phyloP scores from a whole-genome alignment of 495 filamentous ascomycete genomes.

The Lophiostoma macrostomum region DNA sequence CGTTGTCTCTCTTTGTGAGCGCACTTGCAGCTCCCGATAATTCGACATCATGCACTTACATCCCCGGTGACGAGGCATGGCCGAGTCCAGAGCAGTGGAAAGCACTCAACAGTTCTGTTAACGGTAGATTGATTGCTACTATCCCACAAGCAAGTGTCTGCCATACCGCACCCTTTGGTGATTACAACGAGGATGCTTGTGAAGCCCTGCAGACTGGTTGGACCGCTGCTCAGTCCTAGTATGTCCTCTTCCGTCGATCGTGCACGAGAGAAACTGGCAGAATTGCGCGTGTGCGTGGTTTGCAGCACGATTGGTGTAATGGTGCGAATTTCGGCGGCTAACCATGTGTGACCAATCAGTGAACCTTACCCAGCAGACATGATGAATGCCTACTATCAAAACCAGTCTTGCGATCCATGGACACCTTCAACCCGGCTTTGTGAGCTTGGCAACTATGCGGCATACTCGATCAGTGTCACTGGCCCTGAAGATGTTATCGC shows the following conservation, averaged over 20 bases:
- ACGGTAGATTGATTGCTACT: constrained; percentile 18
- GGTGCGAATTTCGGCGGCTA: not conserved
- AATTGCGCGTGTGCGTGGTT: too few species aligned
- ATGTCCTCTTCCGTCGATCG: not conserved
- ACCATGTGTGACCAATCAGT: not conserved
- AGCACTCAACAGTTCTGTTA: constrained; percentile 9
- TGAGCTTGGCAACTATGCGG: constrained; percentile 55
- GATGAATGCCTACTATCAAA: constrained; percentile 48
- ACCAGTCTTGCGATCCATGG: constrained; percentile 58
- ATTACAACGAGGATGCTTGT: constrained; percentile 15
- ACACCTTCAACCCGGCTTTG: constrained; percentile 50
- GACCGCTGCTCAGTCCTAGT: constrained; percentile 4
- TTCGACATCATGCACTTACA: not conserved
- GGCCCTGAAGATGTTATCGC: constrained; percentile 45
- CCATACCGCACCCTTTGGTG: constrained; percentile 7
- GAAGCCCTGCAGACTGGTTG: not conserved
- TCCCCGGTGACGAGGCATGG: constrained; percentile 19
- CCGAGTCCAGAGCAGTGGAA: constrained; percentile 5
- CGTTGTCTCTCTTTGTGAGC: too few species aligned
- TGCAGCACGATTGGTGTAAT: too few species aligned
- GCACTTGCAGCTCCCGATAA: too few species aligned
- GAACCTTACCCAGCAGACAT: constrained; percentile 39
- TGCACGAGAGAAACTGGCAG: too few species aligned
- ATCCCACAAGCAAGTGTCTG: constrained; percentile 14
- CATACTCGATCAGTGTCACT: constrained; percentile 54